Evolutionary conservation across 139 green algal genomes (phyloP).

Genomic region (Parachlorella kessleri): DNA sequence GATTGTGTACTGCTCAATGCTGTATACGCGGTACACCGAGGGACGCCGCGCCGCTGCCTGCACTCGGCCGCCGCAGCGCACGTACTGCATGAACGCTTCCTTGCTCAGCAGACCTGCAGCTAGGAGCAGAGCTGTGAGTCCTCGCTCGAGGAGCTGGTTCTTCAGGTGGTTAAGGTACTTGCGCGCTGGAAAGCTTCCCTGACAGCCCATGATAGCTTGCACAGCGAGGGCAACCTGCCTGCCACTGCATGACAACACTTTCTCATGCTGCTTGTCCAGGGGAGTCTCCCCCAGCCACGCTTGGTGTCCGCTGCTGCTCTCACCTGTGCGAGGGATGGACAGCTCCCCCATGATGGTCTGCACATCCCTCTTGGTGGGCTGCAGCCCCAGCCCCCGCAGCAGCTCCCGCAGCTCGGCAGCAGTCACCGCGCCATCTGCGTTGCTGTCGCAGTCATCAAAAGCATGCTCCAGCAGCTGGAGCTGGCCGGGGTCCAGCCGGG

Average conservation of each 20-base stretch:
- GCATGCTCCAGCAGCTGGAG: constrained; percentile 41
- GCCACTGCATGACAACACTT: no score
- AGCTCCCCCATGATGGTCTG: constrained; percentile 46
- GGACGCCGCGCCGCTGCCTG: background rate
- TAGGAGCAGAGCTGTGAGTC: background rate
- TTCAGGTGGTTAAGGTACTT: no score
- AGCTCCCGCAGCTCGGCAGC: constrained; percentile 24
- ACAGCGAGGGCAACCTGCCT: no score
- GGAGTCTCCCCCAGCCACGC: no score
- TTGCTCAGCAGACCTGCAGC: constrained; percentile 38
- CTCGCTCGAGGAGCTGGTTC: no score
- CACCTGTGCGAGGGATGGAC: constrained; percentile 21
- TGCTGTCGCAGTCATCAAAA: constrained; percentile 42
- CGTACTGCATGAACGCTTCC: constrained; percentile 48
- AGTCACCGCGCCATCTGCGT: constrained; percentile 21
- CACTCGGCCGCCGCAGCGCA: constrained; percentile 39
- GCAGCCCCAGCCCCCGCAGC: constrained; percentile 46
- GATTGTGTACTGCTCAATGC: constrained; percentile 49
- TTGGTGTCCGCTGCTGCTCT: no score
- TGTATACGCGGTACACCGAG: constrained; percentile 38
- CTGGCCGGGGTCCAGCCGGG: constrained; percentile 48
- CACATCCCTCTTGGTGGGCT: constrained; percentile 41
- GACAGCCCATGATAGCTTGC: no score
- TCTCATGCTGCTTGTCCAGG: no score
- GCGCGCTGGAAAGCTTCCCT: no score